Base-by-base conservation (phyloP, 2,329 filamentous ascomycete genomes). In the Talaromyces sp. region DNA sequence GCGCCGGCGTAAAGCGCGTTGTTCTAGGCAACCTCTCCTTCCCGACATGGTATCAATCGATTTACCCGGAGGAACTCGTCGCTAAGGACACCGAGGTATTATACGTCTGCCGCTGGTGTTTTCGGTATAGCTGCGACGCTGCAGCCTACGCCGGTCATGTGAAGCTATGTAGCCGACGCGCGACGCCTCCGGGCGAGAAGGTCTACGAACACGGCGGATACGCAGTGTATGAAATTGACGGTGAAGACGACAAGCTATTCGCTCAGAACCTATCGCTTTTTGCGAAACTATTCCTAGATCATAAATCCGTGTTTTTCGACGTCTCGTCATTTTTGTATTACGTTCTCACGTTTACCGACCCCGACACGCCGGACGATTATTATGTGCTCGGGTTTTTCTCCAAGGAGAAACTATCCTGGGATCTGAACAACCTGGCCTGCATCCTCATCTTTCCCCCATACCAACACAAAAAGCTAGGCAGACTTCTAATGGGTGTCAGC, bases 401-500 rank as follows among this genome's bases (percentile, higher is more conserved):
- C 68, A 98, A 99, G 76, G 95, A 99, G 78, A 98, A 98, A 77
- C 90, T 97, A 83, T 97, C 92, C 3, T 99, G 95, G 94, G 95
- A 99, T 73, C 93, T 94, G 73, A 98, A 99, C 78, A 99, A 98
- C 70, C 85, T 99, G 5, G 95, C 95, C 0, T 99, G 95, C 75
- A 99, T 99, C 70, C 84, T 98, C 7, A 86, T 98, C 16, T 98
- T 98, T 73, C 95, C 95, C 1, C 95, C 95, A 0, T 98, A 94
- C 88, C 94, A 98, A 78, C 89, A 90, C 68, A 93, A 92, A 69
- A 93, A 94, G 1, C 85, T 98, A 0, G 95, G 95, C 0, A 88
- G 92, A 60, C 81, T 98, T 60, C 84, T 99, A 37, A 98, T 99
- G 87, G 93, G 92, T 5, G 87, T 95, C 2, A 96, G 91, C 43